Evolutionary conservation across 257 asterid species (phyloP).

Genomic region (Przewalskia tangutica): DNA sequence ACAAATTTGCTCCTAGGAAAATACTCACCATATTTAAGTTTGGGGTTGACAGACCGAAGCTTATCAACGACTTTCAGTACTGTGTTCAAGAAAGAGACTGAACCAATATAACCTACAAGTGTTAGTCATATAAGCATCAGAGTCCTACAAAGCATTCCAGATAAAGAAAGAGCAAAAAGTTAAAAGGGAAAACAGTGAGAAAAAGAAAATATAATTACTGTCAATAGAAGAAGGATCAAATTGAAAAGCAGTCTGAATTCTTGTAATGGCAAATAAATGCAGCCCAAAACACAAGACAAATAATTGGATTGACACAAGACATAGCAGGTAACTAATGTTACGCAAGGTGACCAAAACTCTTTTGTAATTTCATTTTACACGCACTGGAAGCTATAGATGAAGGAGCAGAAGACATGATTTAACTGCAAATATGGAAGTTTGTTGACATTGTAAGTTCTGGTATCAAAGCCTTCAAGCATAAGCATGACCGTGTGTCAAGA

Average conservation of each 20-base stretch:
- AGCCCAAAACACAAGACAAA: background rate
- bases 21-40: slow-evolving; percentile 68
- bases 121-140: slow-evolving; percentile 5
- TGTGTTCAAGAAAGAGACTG: slow-evolving; percentile 82
- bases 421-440: background rate
- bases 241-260: background rate
- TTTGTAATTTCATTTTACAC: background rate
- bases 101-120: slow-evolving; percentile 87
- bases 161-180: background rate
- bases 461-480: background rate
- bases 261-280: background rate
- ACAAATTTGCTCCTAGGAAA: background rate
- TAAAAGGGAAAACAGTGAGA: background rate
- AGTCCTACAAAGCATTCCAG: background rate
- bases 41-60: slow-evolving; percentile 94
- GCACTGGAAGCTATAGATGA: background rate
- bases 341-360: background rate
- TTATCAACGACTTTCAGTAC: slow-evolving; percentile 69
- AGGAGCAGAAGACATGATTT: background rate
- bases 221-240: background rate
- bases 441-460: background rate
- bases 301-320: background rate
- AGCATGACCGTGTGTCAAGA: background rate
- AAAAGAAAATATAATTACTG: background rate
- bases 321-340: background rate